phyloP scores from a whole-genome alignment of 2,329 filamentous ascomycete genomes.

The Microdochium nivale region DNA sequence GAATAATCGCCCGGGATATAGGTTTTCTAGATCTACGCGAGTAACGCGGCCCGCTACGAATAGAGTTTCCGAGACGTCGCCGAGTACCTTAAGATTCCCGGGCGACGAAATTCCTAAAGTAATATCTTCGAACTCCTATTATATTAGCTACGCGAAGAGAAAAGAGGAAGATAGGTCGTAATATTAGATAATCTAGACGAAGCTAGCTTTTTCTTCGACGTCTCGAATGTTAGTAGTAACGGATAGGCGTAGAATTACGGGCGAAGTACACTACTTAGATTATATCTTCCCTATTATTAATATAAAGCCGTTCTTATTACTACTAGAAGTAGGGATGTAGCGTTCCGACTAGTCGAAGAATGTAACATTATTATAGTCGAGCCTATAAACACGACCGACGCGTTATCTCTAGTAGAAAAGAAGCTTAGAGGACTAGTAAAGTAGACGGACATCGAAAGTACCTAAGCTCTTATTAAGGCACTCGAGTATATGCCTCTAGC shows the following conservation, averaged over 20 bases:
- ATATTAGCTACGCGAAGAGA: background rate
- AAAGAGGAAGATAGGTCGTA: background rate
- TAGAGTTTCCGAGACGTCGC: slow-evolving; percentile 17
- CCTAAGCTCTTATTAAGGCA: slow-evolving; percentile 10
- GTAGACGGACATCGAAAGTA: background rate
- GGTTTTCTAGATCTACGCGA: slow-evolving; percentile 24
- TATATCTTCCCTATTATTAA: background rate
- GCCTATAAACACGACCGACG: background rate
- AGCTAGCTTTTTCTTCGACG: background rate
- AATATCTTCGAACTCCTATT: background rate
- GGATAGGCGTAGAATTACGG: background rate
- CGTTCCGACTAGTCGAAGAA: slow-evolving; percentile 5
- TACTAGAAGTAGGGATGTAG: background rate
- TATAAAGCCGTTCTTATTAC: background rate
- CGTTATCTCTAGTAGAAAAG: background rate
- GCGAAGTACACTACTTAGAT: background rate
- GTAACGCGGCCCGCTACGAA: slow-evolving; percentile 17
- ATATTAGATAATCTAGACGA: background rate
- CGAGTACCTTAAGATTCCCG: slow-evolving; percentile 12
- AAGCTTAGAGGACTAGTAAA: background rate
- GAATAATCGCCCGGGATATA: slow-evolving; percentile 11
- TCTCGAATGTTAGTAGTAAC: background rate
- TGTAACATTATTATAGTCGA: slow-evolving; percentile 11
- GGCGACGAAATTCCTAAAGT: slow-evolving; percentile 3
- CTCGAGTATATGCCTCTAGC: slow-evolving; percentile 24